Conservation (phyloP, 768 basidiomycete genomes). For the Glaciozyma martinii region DNA sequence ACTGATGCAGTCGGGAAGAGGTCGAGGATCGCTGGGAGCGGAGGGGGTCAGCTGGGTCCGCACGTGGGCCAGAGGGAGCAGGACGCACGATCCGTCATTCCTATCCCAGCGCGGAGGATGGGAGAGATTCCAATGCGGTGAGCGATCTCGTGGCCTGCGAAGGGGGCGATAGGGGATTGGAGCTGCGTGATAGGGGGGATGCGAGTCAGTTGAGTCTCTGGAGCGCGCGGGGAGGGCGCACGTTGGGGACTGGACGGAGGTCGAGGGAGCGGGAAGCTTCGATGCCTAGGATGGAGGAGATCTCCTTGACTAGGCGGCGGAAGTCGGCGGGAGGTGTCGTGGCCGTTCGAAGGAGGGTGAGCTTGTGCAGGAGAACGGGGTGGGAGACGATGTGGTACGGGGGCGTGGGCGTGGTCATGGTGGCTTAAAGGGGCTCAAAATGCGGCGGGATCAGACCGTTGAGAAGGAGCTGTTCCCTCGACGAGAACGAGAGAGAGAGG, state of each 20-base stretch:
- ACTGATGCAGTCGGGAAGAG: slow-evolving; percentile 83
- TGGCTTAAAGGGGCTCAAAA: no score
- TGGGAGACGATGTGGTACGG: slow-evolving; percentile 10
- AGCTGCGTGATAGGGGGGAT: slow-evolving; percentile 13
- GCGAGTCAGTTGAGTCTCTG: background rate
- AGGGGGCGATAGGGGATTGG: slow-evolving; percentile 62
- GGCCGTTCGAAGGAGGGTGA: slow-evolving; percentile 25
- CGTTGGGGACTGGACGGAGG: slow-evolving; percentile 56
- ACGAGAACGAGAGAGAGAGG: no score
- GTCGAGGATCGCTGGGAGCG: slow-evolving; percentile 53
- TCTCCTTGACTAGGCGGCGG: slow-evolving; percentile 41
- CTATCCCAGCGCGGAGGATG: slow-evolving; percentile 83
- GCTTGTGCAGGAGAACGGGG: slow-evolving; percentile 27
- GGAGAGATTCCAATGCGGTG: slow-evolving; percentile 77
- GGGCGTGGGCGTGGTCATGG: background rate
- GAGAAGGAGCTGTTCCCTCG: no score
- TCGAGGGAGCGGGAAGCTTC: slow-evolving; percentile 67
- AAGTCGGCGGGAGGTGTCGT: slow-evolving; percentile 22
- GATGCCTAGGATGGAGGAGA: slow-evolving; percentile 70
- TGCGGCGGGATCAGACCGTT: no score
- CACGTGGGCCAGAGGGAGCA: no score
- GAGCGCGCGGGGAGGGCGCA: slow-evolving; percentile 39
- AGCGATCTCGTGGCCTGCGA: slow-evolving; percentile 66
- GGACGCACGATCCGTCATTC: slow-evolving; percentile 62
- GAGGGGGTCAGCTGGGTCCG: slow-evolving; percentile 1